phyloP scores from a whole-genome alignment of 495 filamentous ascomycete genomes.

The Lepidopterella palustris region DNA sequence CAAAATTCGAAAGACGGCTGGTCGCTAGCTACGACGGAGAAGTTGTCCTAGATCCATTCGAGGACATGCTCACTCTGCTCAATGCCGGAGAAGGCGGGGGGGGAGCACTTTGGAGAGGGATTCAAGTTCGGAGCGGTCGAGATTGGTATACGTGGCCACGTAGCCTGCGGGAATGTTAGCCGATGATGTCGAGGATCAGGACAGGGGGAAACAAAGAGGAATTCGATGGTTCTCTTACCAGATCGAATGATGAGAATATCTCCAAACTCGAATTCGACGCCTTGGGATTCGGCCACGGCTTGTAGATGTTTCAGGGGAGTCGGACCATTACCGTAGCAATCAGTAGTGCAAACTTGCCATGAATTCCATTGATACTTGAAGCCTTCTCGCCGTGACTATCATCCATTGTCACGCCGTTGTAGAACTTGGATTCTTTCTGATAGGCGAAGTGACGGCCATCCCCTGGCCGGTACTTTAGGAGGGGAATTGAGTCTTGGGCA shows the following conservation, averaged over 20 bases:
- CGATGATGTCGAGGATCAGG: not conserved
- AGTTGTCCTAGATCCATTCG: slow-evolving; percentile 36
- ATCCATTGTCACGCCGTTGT: slow-evolving; percentile 51
- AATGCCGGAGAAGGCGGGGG: slow-evolving; percentile 43
- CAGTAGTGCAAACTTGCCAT: slow-evolving; percentile 34
- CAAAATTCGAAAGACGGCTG: slow-evolving; percentile 34
- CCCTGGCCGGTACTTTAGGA: slow-evolving; percentile 3
- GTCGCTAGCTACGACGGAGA: slow-evolving; percentile 34
- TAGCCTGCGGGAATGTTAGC: slow-evolving; percentile 35
- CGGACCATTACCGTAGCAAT: slow-evolving; percentile 25
- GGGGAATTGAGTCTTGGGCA: slow-evolving; percentile 15
- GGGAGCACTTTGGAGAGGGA: slow-evolving; percentile 32
- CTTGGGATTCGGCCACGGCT: slow-evolving; percentile 42
- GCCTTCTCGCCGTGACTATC: slow-evolving; percentile 46
- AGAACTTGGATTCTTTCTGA: slow-evolving; percentile 50
- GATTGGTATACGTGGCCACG: slow-evolving; percentile 34
- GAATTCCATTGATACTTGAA: slow-evolving; percentile 42
- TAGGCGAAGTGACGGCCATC: slow-evolving; percentile 33
- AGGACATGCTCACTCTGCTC: slow-evolving; percentile 43
- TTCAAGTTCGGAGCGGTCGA: slow-evolving; percentile 34
- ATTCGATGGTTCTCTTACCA: not conserved
- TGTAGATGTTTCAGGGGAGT: slow-evolving; percentile 45
- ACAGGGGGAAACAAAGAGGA: too few relatives aligned
- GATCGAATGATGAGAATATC: slow-evolving; percentile 51
- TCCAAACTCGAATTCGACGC: slow-evolving; percentile 45